Evolutionary conservation across 192 early-diverging fungal genomes (phyloP).

Genomic region (Polychytrium aggregatum): DNA sequence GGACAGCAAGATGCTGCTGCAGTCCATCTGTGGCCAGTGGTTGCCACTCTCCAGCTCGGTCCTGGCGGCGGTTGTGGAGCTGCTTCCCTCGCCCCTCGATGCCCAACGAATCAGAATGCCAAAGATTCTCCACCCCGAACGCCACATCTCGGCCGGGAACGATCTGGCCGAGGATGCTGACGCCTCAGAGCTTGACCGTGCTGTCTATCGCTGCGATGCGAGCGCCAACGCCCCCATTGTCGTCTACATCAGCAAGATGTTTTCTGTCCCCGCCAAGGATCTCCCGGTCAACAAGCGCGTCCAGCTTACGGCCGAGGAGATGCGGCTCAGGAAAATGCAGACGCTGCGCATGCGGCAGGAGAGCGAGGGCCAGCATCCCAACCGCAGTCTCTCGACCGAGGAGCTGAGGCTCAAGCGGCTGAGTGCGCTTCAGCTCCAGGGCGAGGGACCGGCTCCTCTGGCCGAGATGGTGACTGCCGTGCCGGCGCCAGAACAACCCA

Average conservation of each 20-base stretch:
- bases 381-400: too few relatives aligned
- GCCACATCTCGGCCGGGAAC: slow-evolving; percentile 56
- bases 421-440: too few relatives aligned
- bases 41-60: slow-evolving; percentile 90
- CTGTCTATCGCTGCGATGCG: slow-evolving; percentile 74
- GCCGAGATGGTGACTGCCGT: not conserved
- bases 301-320: slow-evolving; percentile 74
- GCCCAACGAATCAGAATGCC: slow-evolving; percentile 80
- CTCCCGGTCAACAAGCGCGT: slow-evolving; percentile 63
- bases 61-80: slow-evolving; percentile 94
- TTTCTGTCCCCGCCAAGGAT: slow-evolving; percentile 95
- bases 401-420: too few relatives aligned
- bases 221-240: slow-evolving; percentile 86
- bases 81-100: slow-evolving; percentile 94
- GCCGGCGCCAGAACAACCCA: slow-evolving; percentile 6
- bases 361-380: too few relatives aligned
- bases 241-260: slow-evolving; percentile 99
- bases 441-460: too few relatives aligned
- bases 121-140: slow-evolving; percentile 54
- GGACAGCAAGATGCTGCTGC: slow-evolving; percentile 62
- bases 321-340: slow-evolving; percentile 58
- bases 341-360: slow-evolving; percentile 6
- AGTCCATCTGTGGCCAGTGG: slow-evolving; percentile 88
- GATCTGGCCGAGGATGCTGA: slow-evolving; percentile 90
- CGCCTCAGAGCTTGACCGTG: slow-evolving; percentile 86